Evolutionary conservation across 163 green algal species (phyloP).

Genomic region (Chlamydomonas reinhardtii): DNA sequence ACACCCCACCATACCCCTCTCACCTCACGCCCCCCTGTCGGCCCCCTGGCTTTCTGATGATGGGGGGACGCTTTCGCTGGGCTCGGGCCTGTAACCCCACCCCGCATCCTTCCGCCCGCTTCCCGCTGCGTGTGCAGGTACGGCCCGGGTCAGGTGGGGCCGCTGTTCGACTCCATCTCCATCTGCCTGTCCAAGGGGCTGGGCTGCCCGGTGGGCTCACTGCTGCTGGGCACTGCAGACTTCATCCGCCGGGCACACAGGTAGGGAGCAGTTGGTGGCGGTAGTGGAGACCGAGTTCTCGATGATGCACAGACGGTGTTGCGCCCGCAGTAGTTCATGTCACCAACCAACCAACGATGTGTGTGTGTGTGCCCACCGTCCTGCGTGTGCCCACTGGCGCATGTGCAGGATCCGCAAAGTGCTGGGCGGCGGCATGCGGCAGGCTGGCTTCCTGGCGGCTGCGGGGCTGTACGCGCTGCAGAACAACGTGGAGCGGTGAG

Average conservation of each 20-base stretch:
- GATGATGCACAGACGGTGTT: too few relatives aligned
- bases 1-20: too few relatives aligned
- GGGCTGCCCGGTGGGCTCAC: slow-evolving; percentile 73
- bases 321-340: too few relatives aligned
- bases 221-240: slow-evolving; percentile 65
- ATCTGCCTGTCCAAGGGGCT: slow-evolving; percentile 79
- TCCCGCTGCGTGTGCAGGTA: neutral
- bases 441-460: slow-evolving; percentile 71
- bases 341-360: too few relatives aligned
- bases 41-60: too few relatives aligned
- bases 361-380: too few relatives aligned
- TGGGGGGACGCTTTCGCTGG: too few relatives aligned
- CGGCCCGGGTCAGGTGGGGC: slow-evolving; percentile 37
- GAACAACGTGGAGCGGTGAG: slow-evolving; percentile 39
- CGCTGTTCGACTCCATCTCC: slow-evolving; percentile 66
- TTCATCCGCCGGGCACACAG: slow-evolving; percentile 69
- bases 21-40: too few relatives aligned
- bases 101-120: too few relatives aligned
- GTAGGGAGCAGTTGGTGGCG: neutral
- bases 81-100: too few relatives aligned
- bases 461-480: slow-evolving; percentile 52
- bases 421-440: slow-evolving; percentile 79
- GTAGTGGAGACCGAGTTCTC: too few relatives aligned
- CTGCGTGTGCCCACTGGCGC: too few relatives aligned
- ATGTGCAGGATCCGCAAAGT: slow-evolving; percentile 61